These are phyloP conservation scores for Shiraia sp. DNA, from an alignment of 2,329 filamentous ascomycete species.

Conservation along the genomic window DNA sequence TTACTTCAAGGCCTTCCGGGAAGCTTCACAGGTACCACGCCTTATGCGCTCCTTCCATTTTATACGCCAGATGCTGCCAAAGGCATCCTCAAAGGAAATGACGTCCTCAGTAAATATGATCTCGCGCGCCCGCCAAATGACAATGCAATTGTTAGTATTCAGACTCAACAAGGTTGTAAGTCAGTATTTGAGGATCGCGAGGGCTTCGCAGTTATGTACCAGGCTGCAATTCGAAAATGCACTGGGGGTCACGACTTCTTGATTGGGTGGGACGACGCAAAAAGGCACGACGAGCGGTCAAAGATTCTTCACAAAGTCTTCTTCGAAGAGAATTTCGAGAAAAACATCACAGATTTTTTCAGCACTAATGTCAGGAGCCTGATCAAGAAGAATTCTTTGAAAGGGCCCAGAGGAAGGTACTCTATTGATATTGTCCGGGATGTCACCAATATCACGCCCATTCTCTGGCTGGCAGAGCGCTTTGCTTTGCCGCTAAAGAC, in stretches of 20 bases:
- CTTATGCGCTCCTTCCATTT: conserved; percentile 55
- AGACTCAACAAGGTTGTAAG: conserved; percentile 56
- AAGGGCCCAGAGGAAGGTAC: conserved; percentile 50
- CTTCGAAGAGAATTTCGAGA: conserved; percentile 64
- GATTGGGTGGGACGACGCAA: conserved; percentile 49
- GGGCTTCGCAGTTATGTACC: conserved; percentile 53
- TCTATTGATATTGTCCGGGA: conserved; percentile 64
- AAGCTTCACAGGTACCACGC: conserved; percentile 54
- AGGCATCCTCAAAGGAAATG: conserved; percentile 54
- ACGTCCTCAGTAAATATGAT: conserved; percentile 53
- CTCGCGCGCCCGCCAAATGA: conserved; percentile 48
- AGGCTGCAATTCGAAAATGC: conserved; percentile 66
- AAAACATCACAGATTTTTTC: conserved; percentile 68
- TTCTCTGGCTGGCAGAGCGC: conserved; percentile 64
- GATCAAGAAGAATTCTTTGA: conserved; percentile 52
- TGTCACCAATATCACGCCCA: conserved; percentile 68
- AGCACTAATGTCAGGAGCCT: conserved; percentile 52
- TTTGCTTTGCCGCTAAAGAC: conserved; percentile 72
- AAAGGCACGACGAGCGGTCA: conserved; percentile 44
- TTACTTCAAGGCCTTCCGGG: conserved; percentile 54
- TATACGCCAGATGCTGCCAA: conserved; percentile 55
- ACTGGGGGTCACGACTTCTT: conserved; percentile 60
- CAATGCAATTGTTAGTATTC: conserved; percentile 51
- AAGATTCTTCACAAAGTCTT: conserved; percentile 54
- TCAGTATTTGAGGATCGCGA: conserved; percentile 55